Evolutionary conservation across 305 asterid genomes (phyloP).

Genomic region (Rubia peregrina): DNA sequence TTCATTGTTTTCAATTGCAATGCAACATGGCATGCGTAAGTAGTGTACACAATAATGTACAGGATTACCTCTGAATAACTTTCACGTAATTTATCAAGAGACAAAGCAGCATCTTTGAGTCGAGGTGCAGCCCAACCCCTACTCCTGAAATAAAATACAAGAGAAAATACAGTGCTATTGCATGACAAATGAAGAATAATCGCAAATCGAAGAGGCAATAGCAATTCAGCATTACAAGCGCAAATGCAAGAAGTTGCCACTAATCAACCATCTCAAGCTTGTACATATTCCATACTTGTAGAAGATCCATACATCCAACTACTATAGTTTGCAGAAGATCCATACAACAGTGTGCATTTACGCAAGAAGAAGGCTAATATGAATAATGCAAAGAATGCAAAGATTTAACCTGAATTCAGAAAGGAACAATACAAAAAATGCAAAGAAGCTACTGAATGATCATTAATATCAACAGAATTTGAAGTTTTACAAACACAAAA

Average conservation of each 20-base stretch:
- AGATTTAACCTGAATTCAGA: slow-evolving; percentile 45
- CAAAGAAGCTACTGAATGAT: not conserved
- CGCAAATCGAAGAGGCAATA: not conserved
- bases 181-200: not conserved
- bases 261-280: not conserved
- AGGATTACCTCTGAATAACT: slow-evolving; percentile 70
- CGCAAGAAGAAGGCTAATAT: too few species aligned
- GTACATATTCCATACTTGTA: not conserved
- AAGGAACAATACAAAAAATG: slow-evolving; percentile 3
- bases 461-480: not conserved
- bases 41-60: not conserved
- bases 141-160: slow-evolving; percentile 42
- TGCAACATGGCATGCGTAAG: not conserved
- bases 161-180: not conserved
- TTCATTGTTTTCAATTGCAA: not conserved
- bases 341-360: too few species aligned
- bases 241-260: not conserved
- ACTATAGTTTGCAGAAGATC: not conserved
- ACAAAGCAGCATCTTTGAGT: slow-evolving; percentile 89
- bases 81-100: slow-evolving; percentile 82
- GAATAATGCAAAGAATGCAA: too few species aligned
- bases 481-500: not conserved
- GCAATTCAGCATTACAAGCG: not conserved
- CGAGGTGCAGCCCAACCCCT: slow-evolving; percentile 99
- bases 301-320: not conserved